Evolutionary conservation across 2,329 filamentous ascomycete genomes (phyloP), one percentile per base, ranked within the genome.

Genomic region (Knoxdaviesia proteae): DNA sequence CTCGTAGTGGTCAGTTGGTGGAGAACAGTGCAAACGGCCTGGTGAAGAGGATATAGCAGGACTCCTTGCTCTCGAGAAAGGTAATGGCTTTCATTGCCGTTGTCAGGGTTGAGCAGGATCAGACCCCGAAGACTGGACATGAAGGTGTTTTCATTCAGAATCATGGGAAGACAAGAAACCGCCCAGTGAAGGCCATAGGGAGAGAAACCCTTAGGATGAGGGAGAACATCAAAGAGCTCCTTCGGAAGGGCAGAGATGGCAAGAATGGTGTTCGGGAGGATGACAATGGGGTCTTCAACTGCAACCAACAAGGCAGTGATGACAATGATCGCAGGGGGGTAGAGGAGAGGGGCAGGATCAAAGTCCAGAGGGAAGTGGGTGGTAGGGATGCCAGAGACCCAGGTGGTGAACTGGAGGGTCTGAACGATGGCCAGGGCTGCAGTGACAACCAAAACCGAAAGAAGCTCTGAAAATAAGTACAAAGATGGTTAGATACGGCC

Each of bases 301-400:
- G 77, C 73, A 37, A 94, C 66, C 7, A 87, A 77, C 5, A 90
- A 63, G 1, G 86, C 77, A 32, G 90, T 79, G 39, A 87, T 67
- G 10, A 87, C 60, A 1, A 87, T 84, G 32, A 94, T 67, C 3
- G 77, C 60, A 5, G 80, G 70, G 11, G 88, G 88, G 55, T 94
- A 96, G 45, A 94, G 59, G n/a, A 94, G 67, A 7, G 87, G 84
- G 6, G 88, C 88, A 3, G 86, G 87, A 53, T 96, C 88, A 58
- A 94, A 93, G n/a, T 72, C 68, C 4, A 74, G 62, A 1, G 86
- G 84, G 35, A 94, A 63, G 32, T 55, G 54, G 34, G 77, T 51
- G 1, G 64, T 55, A 11, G 58, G 55, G 30, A 59, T 57, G 20
- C 54, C 54, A 44, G 65, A 63, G 1, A 62, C 59, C 65, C 70